Percentiles rank a stretch among this genome's conserved stretches.
Conservation (phyloP, 805 yeast species). For the Wickerhamiella hasegawae region DNA sequence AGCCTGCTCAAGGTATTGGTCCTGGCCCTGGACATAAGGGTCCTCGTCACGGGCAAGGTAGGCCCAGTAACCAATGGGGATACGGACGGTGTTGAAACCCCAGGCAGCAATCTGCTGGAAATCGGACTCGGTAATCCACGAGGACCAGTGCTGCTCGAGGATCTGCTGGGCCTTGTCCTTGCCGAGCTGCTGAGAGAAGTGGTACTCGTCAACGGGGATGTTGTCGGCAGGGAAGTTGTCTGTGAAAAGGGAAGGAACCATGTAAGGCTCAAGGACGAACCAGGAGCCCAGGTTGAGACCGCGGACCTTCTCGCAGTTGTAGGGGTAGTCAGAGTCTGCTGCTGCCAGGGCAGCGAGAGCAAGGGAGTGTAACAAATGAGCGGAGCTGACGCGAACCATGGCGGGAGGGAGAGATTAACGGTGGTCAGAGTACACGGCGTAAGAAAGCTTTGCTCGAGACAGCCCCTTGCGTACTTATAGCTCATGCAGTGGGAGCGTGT, state of each 20-base stretch:
- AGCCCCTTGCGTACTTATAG: no score
- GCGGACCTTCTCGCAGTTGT: constrained; percentile 15
- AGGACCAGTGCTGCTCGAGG: constrained; percentile 54
- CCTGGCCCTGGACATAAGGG: constrained; percentile 77
- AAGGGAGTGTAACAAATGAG: no score
- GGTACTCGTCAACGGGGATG: constrained; percentile 71
- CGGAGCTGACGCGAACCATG: no score
- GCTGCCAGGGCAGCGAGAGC: background rate
- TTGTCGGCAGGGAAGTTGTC: constrained; percentile 16
- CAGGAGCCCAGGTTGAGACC: constrained; percentile 72
- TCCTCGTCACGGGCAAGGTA: constrained; percentile 42
- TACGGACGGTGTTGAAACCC: constrained; percentile 55
- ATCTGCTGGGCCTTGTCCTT: constrained; percentile 33
- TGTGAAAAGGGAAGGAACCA: constrained; percentile 42
- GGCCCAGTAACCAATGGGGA: constrained; percentile 93
- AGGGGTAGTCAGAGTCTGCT: constrained; percentile 8
- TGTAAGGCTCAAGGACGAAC: constrained; percentile 73
- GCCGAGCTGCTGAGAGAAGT: constrained; percentile 44
- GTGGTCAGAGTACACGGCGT: no score
- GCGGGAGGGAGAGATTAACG: no score
- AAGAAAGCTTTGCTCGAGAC: no score
- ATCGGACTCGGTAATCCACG: constrained; percentile 60
- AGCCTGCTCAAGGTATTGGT: constrained; percentile 52
- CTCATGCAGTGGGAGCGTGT: no score
- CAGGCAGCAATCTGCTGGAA: constrained; percentile 32